Base-by-base conservation (phyloP, 495 filamentous ascomycete genomes). In the Corynascus novoguineensis region DNA sequence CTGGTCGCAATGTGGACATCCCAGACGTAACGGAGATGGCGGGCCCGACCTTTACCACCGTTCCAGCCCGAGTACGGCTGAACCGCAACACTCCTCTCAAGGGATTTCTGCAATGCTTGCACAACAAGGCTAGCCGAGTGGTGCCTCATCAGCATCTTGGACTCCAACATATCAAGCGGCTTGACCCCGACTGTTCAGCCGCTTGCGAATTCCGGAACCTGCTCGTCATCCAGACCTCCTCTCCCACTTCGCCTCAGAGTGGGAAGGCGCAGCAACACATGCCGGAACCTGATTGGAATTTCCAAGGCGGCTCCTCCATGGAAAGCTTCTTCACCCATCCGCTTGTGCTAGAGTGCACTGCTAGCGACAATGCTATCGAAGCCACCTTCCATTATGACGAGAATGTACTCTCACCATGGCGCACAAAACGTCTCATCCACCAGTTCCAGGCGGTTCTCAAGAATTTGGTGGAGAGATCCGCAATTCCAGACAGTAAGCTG, bases 11-110 rank as follows among this genome's bases (percentile, higher is more conserved):
- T 22, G 71, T 73, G 10, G 64, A 72, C 9, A 59, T 83, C 1
- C 53, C 63, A 6, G 79, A 74, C 19, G 65, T 84, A n/a, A 68
- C 68, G n/a, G 65, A 71, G 21, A 77, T 83, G 48, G 62, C 71
- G 6, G 81, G 79, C 0, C 75, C 83, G 0, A 70, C 82, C 1
- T 77, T 86, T 38, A 75, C 83, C 17, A 85, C 84, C 0, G 65
- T 85, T 0, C 84, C 84, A 5, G 66, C 80, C 14, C 73, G 82
- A 2, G 64, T 73, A 4, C 53, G 38, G 2, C 21, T 69, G 5
- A 38, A 45, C 24, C 32, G 38, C 19, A 57, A 58, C 9, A 49
- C 46, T 40, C 12, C 29, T 15, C n/a, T 68, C 3, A 32, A 25
- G 12, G 41, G 44, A 1, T 68, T 66, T 24, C 44, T 70, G 32